Conservation (phyloP, 1,284 basidiomycete genomes). For the Anthracocystis walkeri region DNA sequence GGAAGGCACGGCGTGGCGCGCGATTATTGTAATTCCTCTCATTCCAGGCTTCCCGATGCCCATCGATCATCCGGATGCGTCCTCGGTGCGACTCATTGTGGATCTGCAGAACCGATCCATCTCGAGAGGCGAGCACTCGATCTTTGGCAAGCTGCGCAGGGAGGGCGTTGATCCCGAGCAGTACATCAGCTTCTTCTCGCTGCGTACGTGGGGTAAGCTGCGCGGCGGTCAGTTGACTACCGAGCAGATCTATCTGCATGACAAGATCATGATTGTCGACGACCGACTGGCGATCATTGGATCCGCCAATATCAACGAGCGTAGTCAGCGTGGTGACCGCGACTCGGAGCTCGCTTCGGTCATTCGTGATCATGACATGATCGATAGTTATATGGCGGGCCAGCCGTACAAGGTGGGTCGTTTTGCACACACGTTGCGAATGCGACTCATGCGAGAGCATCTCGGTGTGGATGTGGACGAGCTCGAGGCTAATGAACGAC, state of each 20-base stretch:
- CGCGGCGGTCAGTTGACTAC: slow-evolving; percentile 86
- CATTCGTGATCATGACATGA: slow-evolving; percentile 95
- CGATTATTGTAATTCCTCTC: slow-evolving; percentile 91
- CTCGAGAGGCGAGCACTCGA: slow-evolving; percentile 88
- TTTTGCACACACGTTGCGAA: slow-evolving; percentile 92
- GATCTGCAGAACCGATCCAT: slow-evolving; percentile 81
- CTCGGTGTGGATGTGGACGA: slow-evolving; percentile 93
- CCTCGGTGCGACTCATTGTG: slow-evolving; percentile 76
- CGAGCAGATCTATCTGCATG: slow-evolving; percentile 75
- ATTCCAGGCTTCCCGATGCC: slow-evolving; percentile 94
- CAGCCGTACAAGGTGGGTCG: slow-evolving; percentile 94
- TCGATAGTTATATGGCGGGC: slow-evolving; percentile 90
- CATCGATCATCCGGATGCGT: slow-evolving; percentile 91
- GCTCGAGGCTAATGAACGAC: slow-evolving; percentile 73
- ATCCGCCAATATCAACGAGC: slow-evolving; percentile 99
- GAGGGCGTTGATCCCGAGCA: slow-evolving; percentile 89
- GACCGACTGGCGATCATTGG: slow-evolving; percentile 97
- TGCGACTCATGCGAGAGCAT: slow-evolving; percentile 96
- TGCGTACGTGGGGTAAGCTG: slow-evolving; percentile 94
- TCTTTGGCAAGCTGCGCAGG: slow-evolving; percentile 85
- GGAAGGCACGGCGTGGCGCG: slow-evolving; percentile 86
- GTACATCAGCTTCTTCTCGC: slow-evolving; percentile 90
- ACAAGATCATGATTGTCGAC: slow-evolving; percentile 86
- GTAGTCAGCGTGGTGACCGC: slow-evolving; percentile 92
- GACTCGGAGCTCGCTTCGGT: slow-evolving; percentile 95